Conservation (phyloP, 208 protist species). For the Balamuthia mandrillaris region DNA sequence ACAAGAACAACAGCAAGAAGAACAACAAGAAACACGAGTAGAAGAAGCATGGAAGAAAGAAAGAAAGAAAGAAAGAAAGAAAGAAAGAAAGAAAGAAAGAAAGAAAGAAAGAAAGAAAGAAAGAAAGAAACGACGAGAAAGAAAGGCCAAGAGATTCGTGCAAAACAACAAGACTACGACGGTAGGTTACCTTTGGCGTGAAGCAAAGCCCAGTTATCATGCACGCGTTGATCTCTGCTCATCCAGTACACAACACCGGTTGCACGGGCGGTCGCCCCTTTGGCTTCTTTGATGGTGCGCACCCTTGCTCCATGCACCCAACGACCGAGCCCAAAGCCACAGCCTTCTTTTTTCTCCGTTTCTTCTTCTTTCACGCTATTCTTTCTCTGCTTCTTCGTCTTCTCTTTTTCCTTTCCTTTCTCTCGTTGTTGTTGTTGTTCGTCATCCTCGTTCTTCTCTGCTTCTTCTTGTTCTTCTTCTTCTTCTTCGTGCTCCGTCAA, state of each 20-base stretch:
- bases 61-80: not conserved
- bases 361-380: not conserved
- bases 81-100: not conserved
- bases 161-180: not conserved
- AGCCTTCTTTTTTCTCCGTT: not conserved
- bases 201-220: constrained; percentile 32
- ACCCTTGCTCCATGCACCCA: no score
- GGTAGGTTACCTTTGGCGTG: not conserved
- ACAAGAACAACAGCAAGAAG: no score
- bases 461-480: no score
- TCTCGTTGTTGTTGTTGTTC: not conserved
- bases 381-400: not conserved
- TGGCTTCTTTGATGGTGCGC: not conserved
- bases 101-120: not conserved
- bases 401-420: not conserved
- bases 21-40: no score
- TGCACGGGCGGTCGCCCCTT: not conserved
- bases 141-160: not conserved
- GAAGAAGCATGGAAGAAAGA: no score
- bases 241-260: constrained; percentile 6
- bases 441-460: not conserved
- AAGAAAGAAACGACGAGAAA: not conserved
- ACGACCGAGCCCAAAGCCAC: not conserved
- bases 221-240: not conserved
- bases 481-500: no score